phyloP scores from a whole-genome alignment of 495 filamentous ascomycete genomes.

The Daldinia bambusicola region DNA sequence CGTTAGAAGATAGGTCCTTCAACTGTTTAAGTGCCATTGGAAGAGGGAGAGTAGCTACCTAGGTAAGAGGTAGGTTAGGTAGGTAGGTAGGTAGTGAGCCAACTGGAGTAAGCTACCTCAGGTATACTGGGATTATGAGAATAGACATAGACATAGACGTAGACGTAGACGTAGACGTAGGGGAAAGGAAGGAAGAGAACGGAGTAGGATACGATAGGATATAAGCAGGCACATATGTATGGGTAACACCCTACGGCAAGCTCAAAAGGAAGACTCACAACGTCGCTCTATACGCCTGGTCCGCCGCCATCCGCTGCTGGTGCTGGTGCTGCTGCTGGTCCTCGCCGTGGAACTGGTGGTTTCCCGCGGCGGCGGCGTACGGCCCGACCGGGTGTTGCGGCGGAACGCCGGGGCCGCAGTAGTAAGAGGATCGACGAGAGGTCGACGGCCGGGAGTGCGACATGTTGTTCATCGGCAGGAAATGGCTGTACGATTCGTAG shows the following conservation, averaged over 20 bases:
- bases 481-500: conserved; percentile 15
- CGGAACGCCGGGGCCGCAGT: neutral
- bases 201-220: too few relatives aligned
- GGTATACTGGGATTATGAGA: neutral
- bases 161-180: too few relatives aligned
- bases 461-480: conserved; percentile 8
- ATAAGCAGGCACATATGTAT: too few relatives aligned
- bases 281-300: conserved; percentile 33
- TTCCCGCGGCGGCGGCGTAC: conserved; percentile 1
- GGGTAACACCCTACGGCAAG: neutral
- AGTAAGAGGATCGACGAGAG: conserved; percentile 23
- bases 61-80: too few relatives aligned
- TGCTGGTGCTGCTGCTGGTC: conserved; percentile 30
- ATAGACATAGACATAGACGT: too few relatives aligned
- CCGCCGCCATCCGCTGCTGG: conserved; percentile 31
- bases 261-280: conserved; percentile 27
- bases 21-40: too few relatives aligned
- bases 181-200: too few relatives aligned
- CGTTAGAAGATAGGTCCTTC: too few relatives aligned
- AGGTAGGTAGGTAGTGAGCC: neutral
- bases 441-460: conserved; percentile 6
- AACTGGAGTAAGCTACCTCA: too few relatives aligned
- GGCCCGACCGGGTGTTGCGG: neutral
- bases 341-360: conserved; percentile 5
- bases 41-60: too few relatives aligned